Evolutionary conservation across 2,329 filamentous ascomycete species (phyloP).

Genomic region (Teratosphaeria viscida): DNA sequence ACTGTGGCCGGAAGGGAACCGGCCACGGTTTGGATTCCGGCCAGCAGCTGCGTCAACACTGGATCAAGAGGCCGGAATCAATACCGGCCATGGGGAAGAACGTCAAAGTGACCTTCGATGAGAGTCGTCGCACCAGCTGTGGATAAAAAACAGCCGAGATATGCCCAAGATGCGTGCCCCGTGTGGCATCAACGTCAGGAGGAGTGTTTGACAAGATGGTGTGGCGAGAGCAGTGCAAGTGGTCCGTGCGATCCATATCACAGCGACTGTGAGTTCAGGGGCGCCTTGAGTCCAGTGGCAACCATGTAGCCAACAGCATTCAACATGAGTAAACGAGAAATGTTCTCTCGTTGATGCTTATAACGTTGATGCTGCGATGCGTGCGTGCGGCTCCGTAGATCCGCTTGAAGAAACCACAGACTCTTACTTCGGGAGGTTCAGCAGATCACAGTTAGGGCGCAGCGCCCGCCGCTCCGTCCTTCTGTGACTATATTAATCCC

Average conservation of each 20-base stretch:
- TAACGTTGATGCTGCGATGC: background rate
- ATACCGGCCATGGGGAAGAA: conserved; percentile 8
- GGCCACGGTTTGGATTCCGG: conserved; percentile 7
- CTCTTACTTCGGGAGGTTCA: too few species aligned
- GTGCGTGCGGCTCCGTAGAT: too few species aligned
- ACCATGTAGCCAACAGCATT: too few species aligned
- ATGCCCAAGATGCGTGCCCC: background rate
- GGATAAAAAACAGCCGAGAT: background rate
- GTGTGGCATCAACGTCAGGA: background rate
- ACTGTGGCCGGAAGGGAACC: conserved; percentile 13
- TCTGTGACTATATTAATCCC: too few species aligned
- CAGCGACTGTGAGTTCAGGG: too few species aligned
- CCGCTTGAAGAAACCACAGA: too few species aligned
- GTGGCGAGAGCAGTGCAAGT: background rate
- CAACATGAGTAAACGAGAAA: background rate
- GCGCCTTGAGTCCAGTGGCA: too few species aligned
- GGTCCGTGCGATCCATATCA: background rate
- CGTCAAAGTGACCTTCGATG: background rate
- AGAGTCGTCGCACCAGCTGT: background rate
- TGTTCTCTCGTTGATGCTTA: background rate
- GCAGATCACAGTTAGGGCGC: too few species aligned
- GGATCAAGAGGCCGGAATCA: conserved; percentile 17
- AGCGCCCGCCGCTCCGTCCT: too few species aligned
- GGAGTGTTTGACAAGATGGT: background rate
- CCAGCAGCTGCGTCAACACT: conserved; percentile 3